Base-by-base conservation (phyloP, 331 rosid species). In the Ulmus americana region DNA sequence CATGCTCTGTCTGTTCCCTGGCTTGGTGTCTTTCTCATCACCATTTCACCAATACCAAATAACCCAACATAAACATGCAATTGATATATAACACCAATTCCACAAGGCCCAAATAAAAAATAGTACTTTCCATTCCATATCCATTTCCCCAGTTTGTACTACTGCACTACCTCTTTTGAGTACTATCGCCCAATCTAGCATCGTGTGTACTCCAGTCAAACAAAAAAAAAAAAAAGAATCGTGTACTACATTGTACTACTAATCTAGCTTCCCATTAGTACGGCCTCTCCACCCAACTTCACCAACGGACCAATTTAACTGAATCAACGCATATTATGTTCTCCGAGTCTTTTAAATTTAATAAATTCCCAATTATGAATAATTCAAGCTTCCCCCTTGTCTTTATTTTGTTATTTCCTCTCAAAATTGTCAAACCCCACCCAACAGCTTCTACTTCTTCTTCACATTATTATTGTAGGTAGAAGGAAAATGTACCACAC, bases 1-100 rank as follows among this genome's bases (percentile, higher is more conserved):
- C 95, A 80, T 90, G 97, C 95, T 76, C 90, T 81, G 80, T 63
- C 82, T 76, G 56, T 83, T 84, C 90, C 91, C 97, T 58, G 85
- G 67, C 83, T 68, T 45, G 59, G 43, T 67, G 72, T 67, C 69
- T 11, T 39, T 18, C 56, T 40, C 3, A 6, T 1, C 67, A 20
- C 10, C 57, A 44, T 42, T 43, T 55, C 65, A 67, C 35, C 72
- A 7, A 15, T 45, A 61, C 42, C 18, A 61, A 51, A 18, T 1
- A 57, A 60, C 49, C 50, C 42, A 64, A 7, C 39, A 7, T 52
- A 4, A 15, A 53, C 40, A 12, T 28, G 35, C 35, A 28, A 2
- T 28, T 28, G 35, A 28, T 28, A 28, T 28, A 50, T n/a, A 12
- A 1, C 28, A 9, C 58, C 15, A 4, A 20, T 10, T 35, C n/a